A percentile compares a stretch with the other conserved stretches of the same genome.
These are phyloP conservation scores for Paramecium biaurelia DNA, from an alignment of 73 alveolate genomes.

Conservation along the genomic window DNA sequence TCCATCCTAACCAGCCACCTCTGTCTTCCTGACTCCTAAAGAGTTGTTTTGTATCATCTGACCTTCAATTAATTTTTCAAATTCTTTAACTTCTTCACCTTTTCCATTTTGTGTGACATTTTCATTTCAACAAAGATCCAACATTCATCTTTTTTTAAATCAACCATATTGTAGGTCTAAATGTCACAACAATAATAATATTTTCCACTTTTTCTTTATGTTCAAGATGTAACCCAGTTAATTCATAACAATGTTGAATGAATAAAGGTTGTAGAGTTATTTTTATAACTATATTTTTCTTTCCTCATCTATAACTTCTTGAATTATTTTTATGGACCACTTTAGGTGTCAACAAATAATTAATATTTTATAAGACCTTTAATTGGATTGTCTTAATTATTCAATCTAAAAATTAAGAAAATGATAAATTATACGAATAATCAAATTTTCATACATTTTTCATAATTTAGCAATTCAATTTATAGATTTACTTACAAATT, in stretches of 20 bases:
- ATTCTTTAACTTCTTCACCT: conserved; percentile 58
- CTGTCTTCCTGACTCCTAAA: conserved; percentile 26
- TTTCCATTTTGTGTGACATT: conserved; percentile 57
- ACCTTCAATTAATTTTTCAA: conserved; percentile 61
- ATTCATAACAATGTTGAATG: conserved; percentile 24
- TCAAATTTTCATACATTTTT: neutral
- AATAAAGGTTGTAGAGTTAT: conserved; percentile 58
- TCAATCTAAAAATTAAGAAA: neutral
- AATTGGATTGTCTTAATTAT: neutral
- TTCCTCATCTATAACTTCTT: conserved; percentile 76
- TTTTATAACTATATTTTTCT: conserved; percentile 71
- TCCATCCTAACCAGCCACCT: conserved; percentile 7
- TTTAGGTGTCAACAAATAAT: conserved; percentile 59
- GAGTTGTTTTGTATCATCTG: conserved; percentile 63
- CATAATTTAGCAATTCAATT: neutral
- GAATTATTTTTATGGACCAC: conserved; percentile 71
- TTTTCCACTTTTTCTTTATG: conserved; percentile 58
- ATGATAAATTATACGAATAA: neutral
- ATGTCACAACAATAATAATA: conserved; percentile 45
- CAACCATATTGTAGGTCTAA: conserved; percentile 38
- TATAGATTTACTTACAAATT: neutral
- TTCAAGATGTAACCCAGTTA: conserved; percentile 45
- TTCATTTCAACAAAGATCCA: conserved; percentile 31
- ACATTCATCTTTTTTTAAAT: conserved; percentile 40
- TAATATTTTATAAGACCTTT: neutral